Base-by-base conservation (phyloP, 257 asterid genomes). In the Penstemon eatonii region DNA sequence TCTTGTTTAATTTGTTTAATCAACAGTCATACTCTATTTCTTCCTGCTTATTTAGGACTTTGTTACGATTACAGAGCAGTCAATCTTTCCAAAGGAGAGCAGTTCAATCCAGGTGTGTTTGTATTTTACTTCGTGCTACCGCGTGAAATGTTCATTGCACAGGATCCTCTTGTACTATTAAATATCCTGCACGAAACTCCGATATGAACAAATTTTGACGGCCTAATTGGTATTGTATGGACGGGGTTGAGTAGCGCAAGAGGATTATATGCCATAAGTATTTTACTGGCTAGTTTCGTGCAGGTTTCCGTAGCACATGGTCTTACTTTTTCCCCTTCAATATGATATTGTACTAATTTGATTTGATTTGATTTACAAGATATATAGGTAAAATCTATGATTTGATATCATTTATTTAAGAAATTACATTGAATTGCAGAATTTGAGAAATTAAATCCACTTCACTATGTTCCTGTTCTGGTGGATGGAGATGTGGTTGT, bases 381-480 rank as follows among this genome's bases (percentile, higher is more conserved):
- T 25, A 25, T 25, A 1, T 25, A 25, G 33, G 33, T 1, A 25
- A 25, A 25, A 0, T 25, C 60, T 45, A 2, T 38, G 3, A 3
- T 36, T 13, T 64, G 54, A 33, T 77, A 46, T 72, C 3, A 40
- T 11, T 10, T 36, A 46, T 25, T 71, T 45, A 64, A 54, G 33
- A 45, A 6, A 53, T 47, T 58, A 65, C 36, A 56, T 83, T 60
- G 54, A 49, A 11, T 56, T 70, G 75, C 88, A 90, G 96, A 88
- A 66, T 90, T 87, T 51, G 97, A 88, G 84, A 86, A 76, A 70
- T n/a, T 90, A 69, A 90, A 86, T 66, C 96, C 96, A 51, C 86
- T 88, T 45, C 88, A 72, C 51, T 87, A 50, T 65, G 97, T 90
- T 64, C 97, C 96, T 0, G 94, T 81, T 42, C 78, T 90, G 87